phyloP scores from a whole-genome alignment of 805 yeast genomes.

The Blastobotrys parvus region DNA sequence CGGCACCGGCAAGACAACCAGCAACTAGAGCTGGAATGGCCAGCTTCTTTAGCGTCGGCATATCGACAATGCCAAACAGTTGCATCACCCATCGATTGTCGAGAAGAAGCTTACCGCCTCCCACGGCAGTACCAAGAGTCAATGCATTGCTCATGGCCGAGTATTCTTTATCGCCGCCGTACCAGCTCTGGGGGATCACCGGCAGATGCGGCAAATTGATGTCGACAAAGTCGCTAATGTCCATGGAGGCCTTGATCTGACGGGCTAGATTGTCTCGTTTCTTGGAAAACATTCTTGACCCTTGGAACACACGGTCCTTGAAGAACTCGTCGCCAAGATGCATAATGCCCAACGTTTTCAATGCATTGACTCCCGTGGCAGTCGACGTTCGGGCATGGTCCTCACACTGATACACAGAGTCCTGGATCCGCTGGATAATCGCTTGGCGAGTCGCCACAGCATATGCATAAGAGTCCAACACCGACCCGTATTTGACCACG shows the following conservation, averaged over 20 bases:
- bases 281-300: slow-evolving; percentile 76
- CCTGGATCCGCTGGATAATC: slow-evolving; percentile 57
- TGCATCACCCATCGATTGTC: slow-evolving; percentile 17
- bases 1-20: slow-evolving; percentile 44
- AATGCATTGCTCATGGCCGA: slow-evolving; percentile 16
- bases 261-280: slow-evolving; percentile 54
- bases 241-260: slow-evolving; percentile 50
- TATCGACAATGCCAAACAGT: slow-evolving; percentile 10
- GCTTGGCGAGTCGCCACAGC: slow-evolving; percentile 60
- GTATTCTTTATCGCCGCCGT: slow-evolving; percentile 3
- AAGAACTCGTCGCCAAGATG: slow-evolving; percentile 55
- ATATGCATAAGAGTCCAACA: slow-evolving; percentile 58
- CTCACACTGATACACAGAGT: slow-evolving; percentile 60
- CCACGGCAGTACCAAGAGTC: slow-evolving; percentile 23
- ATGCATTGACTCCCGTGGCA: slow-evolving; percentile 47
- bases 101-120: slow-evolving; percentile 20
- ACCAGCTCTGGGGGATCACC: slow-evolving; percentile 32
- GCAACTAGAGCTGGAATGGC: slow-evolving; percentile 46
- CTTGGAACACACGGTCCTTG: slow-evolving; percentile 39
- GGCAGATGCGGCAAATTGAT: slow-evolving; percentile 41
- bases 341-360: slow-evolving; percentile 53
- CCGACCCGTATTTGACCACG: slow-evolving; percentile 52
- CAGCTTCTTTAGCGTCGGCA: slow-evolving; percentile 30
- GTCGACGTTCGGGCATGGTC: slow-evolving; percentile 58
- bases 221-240: slow-evolving; percentile 70